Evolutionary conservation across 129 eudicot genomes (phyloP).

Genomic region (Lonicera japonica): DNA sequence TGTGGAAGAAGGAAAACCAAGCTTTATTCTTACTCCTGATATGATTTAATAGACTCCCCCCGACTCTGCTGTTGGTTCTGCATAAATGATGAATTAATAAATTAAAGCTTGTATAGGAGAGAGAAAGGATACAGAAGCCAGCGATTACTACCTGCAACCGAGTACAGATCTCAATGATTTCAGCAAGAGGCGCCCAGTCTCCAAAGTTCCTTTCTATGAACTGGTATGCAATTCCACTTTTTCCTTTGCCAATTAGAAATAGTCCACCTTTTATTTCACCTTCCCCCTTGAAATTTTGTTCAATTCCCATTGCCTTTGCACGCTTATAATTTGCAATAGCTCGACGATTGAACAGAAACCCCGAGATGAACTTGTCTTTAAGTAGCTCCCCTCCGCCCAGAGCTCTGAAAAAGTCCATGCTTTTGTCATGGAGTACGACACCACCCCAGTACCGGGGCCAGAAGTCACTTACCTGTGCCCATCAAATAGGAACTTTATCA

Average conservation of each 20-base stretch:
- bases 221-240: slow-evolving; percentile 75
- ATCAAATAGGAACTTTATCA: slow-evolving; percentile 3
- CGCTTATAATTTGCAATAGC: slow-evolving; percentile 75
- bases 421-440: slow-evolving; percentile 58
- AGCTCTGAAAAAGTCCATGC: slow-evolving; percentile 68
- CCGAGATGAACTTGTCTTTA: slow-evolving; percentile 80
- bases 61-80: slow-evolving; percentile 43
- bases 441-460: slow-evolving; percentile 97
- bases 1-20: background rate
- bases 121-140: slow-evolving; percentile 4
- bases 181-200: slow-evolving; percentile 88
- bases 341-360: slow-evolving; percentile 69
- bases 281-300: slow-evolving; percentile 67
- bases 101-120: background rate
- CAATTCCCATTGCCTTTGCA: slow-evolving; percentile 62
- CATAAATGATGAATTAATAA: slow-evolving; percentile 17
- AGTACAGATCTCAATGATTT: slow-evolving; percentile 57
- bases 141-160: slow-evolving; percentile 47
- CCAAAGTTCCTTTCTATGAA: slow-evolving; percentile 77
- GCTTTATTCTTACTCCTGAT: slow-evolving; percentile 25
- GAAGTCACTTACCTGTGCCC: slow-evolving; percentile 61
- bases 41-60: slow-evolving; percentile 27
- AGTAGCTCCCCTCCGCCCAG: slow-evolving; percentile 80
- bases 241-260: slow-evolving; percentile 67
- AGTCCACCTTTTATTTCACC: slow-evolving; percentile 94